Evolutionary conservation across 2,329 filamentous ascomycete species (phyloP), one percentile per base, ranked within the genome.

Genomic region (Paracoccidioides lutzii): DNA sequence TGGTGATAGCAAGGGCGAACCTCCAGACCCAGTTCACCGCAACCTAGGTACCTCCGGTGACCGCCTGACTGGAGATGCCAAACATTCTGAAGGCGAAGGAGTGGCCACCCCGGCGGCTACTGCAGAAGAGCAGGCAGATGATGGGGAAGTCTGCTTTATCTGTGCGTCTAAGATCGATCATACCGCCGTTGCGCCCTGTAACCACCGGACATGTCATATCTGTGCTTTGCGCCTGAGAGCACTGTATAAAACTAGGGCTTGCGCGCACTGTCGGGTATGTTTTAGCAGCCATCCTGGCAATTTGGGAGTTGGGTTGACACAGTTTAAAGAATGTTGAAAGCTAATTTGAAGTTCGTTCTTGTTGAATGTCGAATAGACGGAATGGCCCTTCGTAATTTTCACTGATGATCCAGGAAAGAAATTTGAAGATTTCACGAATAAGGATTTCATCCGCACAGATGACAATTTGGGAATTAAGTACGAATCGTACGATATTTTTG

Each of bases 171-270:
- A 85, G 2, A 85, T 98, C 50, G 82, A 87, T 51, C 90, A 97
- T 74, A 84, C 88, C 64, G 87, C 90, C 8, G 83, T 98, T 61
- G 84, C 90, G 37, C 91, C 93, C 22, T 98, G 93, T 73, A 97
- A 96, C 71, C 93, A 98, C 73, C 81, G 88, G 56, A 96, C 91
- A 51, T 98, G 93, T 69, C 93, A 98, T 73, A 95, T 97, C 61
- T 98, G 93, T 71, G 85, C 90, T 8, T 75, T 98, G 63, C 82
- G 93, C 58, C 82, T 97, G 81, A 82, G 93, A 63, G 93, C 91
- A 0, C 75, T 98, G 46, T 98, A 97, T 74, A 97, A 96, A 76
- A 94, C 84, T 58, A 95, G 95, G 71, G 87, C 90, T 61, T 98
- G 93, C 72, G 87, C 90, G n/a, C 90, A 97, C 71, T 98, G 93